Evolutionary conservation across 176 grass and related monocot species (phyloP).

Genomic region (Hordeum vulgare): DNA sequence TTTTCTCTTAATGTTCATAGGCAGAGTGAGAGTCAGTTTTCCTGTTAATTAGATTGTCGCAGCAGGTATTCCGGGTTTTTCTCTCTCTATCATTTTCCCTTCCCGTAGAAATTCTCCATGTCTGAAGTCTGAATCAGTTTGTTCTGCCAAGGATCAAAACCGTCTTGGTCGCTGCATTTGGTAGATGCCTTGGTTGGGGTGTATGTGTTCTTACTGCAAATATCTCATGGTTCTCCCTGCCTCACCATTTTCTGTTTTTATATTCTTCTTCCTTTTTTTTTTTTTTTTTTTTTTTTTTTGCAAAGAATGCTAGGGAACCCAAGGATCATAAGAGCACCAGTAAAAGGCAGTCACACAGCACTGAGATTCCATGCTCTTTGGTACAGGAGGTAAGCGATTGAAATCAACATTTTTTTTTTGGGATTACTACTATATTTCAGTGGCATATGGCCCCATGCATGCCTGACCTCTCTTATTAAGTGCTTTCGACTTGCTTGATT

Average conservation of each 20-base stretch:
- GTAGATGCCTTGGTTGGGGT: neutral
- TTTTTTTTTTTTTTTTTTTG: neutral
- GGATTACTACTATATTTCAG: neutral
- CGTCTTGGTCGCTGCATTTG: neutral
- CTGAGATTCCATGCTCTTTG: constrained; percentile 41
- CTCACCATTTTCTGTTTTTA: constrained; percentile 22
- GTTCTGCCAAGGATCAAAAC: neutral
- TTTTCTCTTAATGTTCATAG: neutral
- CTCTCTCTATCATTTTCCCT: neutral
- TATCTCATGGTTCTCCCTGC: neutral
- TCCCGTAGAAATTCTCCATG: neutral
- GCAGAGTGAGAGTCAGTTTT: neutral
- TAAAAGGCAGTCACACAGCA: constrained; percentile 4
- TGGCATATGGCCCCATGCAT: neutral
- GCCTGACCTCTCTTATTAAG: neutral
- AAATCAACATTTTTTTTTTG: neutral
- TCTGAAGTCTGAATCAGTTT: neutral
- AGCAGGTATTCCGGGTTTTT: neutral
- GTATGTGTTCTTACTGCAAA: neutral
- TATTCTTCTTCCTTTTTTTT: too few species aligned
- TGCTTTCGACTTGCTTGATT: neutral
- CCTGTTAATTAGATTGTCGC: neutral
- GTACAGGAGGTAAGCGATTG: constrained; percentile 59
- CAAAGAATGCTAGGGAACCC: constrained; percentile 44
- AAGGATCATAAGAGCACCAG: constrained; percentile 27